These are phyloP conservation scores for Nicotiana knightiana DNA, from an alignment of 257 asterid species.

Conservation along the genomic window DNA sequence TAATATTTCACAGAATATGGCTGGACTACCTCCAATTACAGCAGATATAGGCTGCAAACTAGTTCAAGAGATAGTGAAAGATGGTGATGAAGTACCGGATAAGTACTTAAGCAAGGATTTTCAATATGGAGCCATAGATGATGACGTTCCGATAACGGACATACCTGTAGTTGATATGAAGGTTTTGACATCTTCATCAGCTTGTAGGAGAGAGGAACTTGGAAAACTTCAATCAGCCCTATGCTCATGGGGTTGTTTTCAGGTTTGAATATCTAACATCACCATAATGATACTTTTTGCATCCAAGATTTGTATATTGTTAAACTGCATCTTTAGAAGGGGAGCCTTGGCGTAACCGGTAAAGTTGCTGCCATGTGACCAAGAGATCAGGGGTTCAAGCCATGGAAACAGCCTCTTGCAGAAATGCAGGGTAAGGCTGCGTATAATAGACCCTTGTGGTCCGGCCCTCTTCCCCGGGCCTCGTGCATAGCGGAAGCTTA, in stretches of 20 bases:
- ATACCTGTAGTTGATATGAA: conserved; percentile 40
- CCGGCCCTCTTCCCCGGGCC: too few species aligned
- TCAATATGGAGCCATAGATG: conserved; percentile 24
- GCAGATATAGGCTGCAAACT: conserved; percentile 10
- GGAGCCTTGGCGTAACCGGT: too few species aligned
- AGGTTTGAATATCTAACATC: conserved; percentile 26
- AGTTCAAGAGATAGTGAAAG: conserved; percentile 43
- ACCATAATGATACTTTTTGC: neutral
- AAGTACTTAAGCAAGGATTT: conserved; percentile 27
- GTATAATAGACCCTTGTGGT: too few species aligned
- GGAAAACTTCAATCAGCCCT: conserved; percentile 48
- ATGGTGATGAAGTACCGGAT: conserved; percentile 42
- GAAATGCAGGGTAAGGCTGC: too few species aligned
- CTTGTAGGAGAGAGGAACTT: conserved; percentile 27
- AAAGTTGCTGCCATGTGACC: too few species aligned
- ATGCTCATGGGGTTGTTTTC: conserved; percentile 56
- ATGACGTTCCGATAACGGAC: conserved; percentile 19
- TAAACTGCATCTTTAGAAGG: neutral
- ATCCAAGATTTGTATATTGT: too few species aligned
- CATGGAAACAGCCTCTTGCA: too few species aligned
- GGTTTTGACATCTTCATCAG: conserved; percentile 20
- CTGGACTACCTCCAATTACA: neutral
- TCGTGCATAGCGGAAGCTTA: too few species aligned
- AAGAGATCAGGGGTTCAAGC: too few species aligned
- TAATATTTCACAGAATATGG: conserved; percentile 14